Base-by-base conservation (phyloP, 106 monocot species). In the Ottelia alismoides region DNA sequence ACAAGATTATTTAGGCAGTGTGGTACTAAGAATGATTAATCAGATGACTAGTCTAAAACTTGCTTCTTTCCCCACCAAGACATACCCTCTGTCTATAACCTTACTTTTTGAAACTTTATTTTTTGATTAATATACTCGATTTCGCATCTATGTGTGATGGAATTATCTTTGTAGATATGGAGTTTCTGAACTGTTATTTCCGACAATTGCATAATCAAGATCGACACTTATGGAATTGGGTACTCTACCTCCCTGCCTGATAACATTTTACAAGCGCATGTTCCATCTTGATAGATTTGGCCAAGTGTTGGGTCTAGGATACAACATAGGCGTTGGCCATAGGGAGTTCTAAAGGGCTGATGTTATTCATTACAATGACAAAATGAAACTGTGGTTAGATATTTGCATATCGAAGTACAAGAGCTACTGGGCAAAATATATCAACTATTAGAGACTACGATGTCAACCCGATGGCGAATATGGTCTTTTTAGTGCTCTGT, bases 271-370 rank as follows among this genome's bases (percentile, higher is more conserved):
- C 56, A 71, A 64, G 12, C 62, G 56, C 17, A 64, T 64, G 0
- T 57, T 57, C 50, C 56, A 65, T 16, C 48, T 76, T 10, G 61
- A 70, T 30, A 58, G 51, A 9, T 65, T 60, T 21, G 70, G 76
- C 70, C 70, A 76, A 31, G 65, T 76, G 27, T 57, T 76, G 0
- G 76, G 76, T 9, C 61, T 76, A 7, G 76, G 76, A 1, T 76
- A 76, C 24, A 65, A 76, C 55, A 65, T 65, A 20, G 52, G 60
- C 48, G 31, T 76, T 17, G 49, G 31, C 53, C 58, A 44, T 18
- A 47, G 61, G 17, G 76, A 70, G 2, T 70, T 76, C 2, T 70
- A 70, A 10, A 23, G 50, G 23, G 76, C 76, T 10, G 76, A 70
- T 3, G 76, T 70, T 20, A 52, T 76, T 28, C 76, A 70, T 52